Evolutionary conservation across 805 yeast genomes (phyloP), one percentile per base, ranked within the genome.

Genomic region (Limtongozyma cylindracea): DNA sequence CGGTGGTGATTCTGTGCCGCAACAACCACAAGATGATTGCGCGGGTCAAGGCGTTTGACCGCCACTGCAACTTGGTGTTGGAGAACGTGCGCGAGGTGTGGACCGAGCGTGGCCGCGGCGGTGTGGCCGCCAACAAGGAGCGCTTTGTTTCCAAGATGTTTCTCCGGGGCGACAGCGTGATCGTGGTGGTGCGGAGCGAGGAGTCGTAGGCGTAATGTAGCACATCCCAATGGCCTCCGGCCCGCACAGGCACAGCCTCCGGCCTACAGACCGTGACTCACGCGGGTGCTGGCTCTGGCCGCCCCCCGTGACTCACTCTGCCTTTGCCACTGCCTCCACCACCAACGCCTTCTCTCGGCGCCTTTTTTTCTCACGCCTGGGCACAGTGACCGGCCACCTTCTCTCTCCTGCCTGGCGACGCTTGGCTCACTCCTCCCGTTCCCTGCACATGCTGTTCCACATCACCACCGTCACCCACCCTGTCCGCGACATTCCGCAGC

Each of bases 111-210:
- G 59, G 68, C 16, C 50, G 60, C 30, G 91, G 88, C 5, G 72
- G 70, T 36, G 64, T 62, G 31, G 69, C 71, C 24, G 65, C 70
- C 33, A 55, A 68, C 4, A 64, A 61, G 33, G 57, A 41, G 47
- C 50, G 96, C 34, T 88, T 77, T 39, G 65, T 84, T 3, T 63
- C 80, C 27, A 88, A 88, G 45, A 53, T 88, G 61, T 88, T 88
- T 37, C 50, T 88, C 18, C 59, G 99, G 45, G 99, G 99, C 2
- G 99, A 88, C 43, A 74, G 93, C 1, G 92, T 88, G 11, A 74
- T 88, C 25, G 68, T 88, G 16, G 66, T 88, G 6, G 52, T 76
- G 31, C 67, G 63, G n/a, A n/a, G n/a, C n/a, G n/a, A n/a, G n/a
- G n/a, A n/a, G n/a, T n/a, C n/a, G n/a, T n/a, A n/a, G n/a, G n/a